phyloP scores from a whole-genome alignment of 768 basidiomycete genomes.

The Lentinula aciculospora region DNA sequence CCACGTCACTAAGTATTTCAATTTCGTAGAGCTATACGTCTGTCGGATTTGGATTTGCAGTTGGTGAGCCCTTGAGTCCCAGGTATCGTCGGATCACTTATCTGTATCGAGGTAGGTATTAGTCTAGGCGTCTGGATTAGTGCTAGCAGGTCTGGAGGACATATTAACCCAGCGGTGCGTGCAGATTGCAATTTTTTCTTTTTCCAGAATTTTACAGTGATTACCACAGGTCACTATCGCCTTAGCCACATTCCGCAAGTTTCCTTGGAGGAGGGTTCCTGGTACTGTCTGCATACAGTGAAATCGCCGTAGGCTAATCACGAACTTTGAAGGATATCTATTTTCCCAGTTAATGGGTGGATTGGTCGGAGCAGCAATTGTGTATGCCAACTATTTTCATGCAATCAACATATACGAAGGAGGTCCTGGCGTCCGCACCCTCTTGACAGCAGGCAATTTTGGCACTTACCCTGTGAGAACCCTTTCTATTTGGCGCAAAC shows the following conservation, averaged over 20 bases:
- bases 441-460: conserved; percentile 52
- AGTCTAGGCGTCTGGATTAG: conserved; percentile 44
- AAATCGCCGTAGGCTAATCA: neutral
- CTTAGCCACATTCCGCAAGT: conserved; percentile 61
- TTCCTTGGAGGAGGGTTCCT: conserved; percentile 81
- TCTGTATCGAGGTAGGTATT: conserved; percentile 21
- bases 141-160: conserved; percentile 45
- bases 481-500: neutral
- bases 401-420: conserved; percentile 66
- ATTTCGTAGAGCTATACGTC: conserved; percentile 32
- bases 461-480: conserved; percentile 27
- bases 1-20: neutral
- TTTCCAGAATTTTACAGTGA: too few relatives aligned
- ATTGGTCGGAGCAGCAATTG: conserved; percentile 51
- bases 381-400: conserved; percentile 66
- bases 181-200: neutral
- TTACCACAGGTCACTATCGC: conserved; percentile 58
- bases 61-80: conserved; percentile 22
- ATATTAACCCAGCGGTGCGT: conserved; percentile 34
- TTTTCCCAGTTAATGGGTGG: conserved; percentile 62
- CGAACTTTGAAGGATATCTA: conserved; percentile 42
- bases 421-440: conserved; percentile 46
- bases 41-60: conserved; percentile 38
- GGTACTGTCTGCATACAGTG: conserved; percentile 15
- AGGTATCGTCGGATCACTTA: neutral